These are phyloP conservation scores for Termitomyces sp. DNA, from an alignment of 768 basidiomycete genomes.

Conservation along the genomic window DNA sequence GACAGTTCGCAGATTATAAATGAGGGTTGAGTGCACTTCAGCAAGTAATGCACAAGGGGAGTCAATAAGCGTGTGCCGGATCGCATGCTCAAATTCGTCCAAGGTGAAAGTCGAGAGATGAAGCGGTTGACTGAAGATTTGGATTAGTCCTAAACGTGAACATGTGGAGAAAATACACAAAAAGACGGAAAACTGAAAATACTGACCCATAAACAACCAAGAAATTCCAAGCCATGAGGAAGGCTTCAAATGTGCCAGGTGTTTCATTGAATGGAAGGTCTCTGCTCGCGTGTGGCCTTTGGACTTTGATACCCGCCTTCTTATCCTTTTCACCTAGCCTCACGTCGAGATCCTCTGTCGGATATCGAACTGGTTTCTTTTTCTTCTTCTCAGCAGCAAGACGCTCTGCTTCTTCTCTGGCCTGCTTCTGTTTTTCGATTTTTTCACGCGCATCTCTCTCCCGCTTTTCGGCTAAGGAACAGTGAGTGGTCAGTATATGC, in stretches of 20 bases:
- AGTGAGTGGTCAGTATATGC: slow-evolving; percentile 20
- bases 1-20: slow-evolving; percentile 86
- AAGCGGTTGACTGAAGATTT: slow-evolving; percentile 66
- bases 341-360: slow-evolving; percentile 89
- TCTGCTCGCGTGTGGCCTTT: slow-evolving; percentile 64
- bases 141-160: slow-evolving; percentile 8
- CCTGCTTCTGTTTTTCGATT: slow-evolving; percentile 59
- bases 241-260: slow-evolving; percentile 70
- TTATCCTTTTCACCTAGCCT: slow-evolving; percentile 77
- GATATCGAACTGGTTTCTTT: slow-evolving; percentile 89
- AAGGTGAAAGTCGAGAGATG: slow-evolving; percentile 86
- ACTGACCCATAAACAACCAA: slow-evolving; percentile 89
- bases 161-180: neutral
- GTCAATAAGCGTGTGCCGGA: slow-evolving; percentile 72
- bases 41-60: slow-evolving; percentile 73
- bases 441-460: slow-evolving; percentile 72
- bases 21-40: slow-evolving; percentile 86
- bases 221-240: slow-evolving; percentile 94
- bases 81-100: slow-evolving; percentile 88
- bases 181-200: neutral
- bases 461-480: slow-evolving; percentile 51
- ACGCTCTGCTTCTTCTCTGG: slow-evolving; percentile 69
- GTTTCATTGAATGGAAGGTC: slow-evolving; percentile 67
- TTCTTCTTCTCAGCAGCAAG: slow-evolving; percentile 79
- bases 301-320: slow-evolving; percentile 68